These are phyloP conservation scores for Fusarium luffae DNA, from an alignment of 2,329 filamentous ascomycete genomes.

Conservation along the genomic window DNA sequence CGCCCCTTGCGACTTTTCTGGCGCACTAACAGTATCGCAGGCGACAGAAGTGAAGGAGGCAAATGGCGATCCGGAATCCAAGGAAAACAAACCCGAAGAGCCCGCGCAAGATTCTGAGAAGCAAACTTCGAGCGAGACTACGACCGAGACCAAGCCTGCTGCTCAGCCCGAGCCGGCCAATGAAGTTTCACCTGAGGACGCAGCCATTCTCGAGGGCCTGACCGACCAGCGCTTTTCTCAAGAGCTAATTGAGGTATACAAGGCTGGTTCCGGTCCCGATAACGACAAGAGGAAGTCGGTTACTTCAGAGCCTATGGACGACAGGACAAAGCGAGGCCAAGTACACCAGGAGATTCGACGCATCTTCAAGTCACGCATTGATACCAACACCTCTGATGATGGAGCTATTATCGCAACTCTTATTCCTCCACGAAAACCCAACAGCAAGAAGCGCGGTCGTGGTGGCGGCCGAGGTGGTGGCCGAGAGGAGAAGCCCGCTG, in stretches of 20 bases:
- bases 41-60: slow-evolving; percentile 23
- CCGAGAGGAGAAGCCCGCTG: slow-evolving; percentile 57
- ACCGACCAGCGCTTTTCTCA: slow-evolving; percentile 54
- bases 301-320: slow-evolving; percentile 56
- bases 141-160: slow-evolving; percentile 24
- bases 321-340: slow-evolving; percentile 58
- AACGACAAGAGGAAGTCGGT: slow-evolving; percentile 49
- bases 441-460: slow-evolving; percentile 46
- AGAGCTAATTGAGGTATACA: slow-evolving; percentile 56
- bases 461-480: slow-evolving; percentile 29
- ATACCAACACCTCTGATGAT: slow-evolving; percentile 72
- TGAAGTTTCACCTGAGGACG: slow-evolving; percentile 50
- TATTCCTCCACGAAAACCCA: slow-evolving; percentile 59
- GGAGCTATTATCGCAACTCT: slow-evolving; percentile 75
- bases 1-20: background rate
- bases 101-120: slow-evolving; percentile 29
- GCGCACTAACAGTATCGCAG: slow-evolving; percentile 28
- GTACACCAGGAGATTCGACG: slow-evolving; percentile 75
- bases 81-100: slow-evolving; percentile 27
- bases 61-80: slow-evolving; percentile 18
- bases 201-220: slow-evolving; percentile 53
- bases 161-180: slow-evolving; percentile 35
- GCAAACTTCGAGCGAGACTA: slow-evolving; percentile 33
- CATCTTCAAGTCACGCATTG: slow-evolving; percentile 81
- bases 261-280: slow-evolving; percentile 49